Evolutionary conservation across 257 asterid genomes (phyloP).

Genomic region (Penstemon davidsonii): DNA sequence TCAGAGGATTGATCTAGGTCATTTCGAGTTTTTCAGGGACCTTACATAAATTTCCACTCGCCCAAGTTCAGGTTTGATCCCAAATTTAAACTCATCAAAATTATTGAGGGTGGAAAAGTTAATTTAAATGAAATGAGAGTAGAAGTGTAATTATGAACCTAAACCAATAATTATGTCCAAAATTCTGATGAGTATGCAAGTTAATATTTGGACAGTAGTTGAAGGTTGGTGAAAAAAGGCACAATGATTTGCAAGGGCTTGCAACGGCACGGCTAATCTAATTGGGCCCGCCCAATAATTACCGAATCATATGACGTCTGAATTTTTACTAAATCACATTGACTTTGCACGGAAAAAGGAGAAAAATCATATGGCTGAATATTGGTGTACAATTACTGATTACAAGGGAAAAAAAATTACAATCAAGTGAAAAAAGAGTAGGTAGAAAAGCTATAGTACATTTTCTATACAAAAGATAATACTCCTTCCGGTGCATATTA

Average conservation of each 20-base stretch:
- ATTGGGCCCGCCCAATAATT: conserved; percentile 53
- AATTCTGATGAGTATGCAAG: neutral
- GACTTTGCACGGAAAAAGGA: neutral
- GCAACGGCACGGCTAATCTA: conserved; percentile 26
- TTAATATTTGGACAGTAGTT: conserved; percentile 1
- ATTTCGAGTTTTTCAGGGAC: no score
- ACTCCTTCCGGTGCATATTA: no score
- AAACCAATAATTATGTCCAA: no score
- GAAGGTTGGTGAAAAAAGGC: conserved; percentile 14
- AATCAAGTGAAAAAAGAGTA: conserved; percentile 2
- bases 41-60: no score
- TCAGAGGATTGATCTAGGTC: no score
- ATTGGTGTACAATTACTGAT: neutral
- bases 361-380: neutral
- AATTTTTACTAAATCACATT: conserved; percentile 34
- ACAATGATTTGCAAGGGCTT: conserved; percentile 32
- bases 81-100: neutral
- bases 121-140: neutral
- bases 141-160: neutral
- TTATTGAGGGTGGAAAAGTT: neutral
- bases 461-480: no score
- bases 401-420: neutral
- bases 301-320: conserved; percentile 34
- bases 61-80: no score
- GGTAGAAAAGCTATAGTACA: neutral